Evolutionary conservation across 2,329 filamentous ascomycete genomes (phyloP).

Genomic region (Huntiella bhutanensis): DNA sequence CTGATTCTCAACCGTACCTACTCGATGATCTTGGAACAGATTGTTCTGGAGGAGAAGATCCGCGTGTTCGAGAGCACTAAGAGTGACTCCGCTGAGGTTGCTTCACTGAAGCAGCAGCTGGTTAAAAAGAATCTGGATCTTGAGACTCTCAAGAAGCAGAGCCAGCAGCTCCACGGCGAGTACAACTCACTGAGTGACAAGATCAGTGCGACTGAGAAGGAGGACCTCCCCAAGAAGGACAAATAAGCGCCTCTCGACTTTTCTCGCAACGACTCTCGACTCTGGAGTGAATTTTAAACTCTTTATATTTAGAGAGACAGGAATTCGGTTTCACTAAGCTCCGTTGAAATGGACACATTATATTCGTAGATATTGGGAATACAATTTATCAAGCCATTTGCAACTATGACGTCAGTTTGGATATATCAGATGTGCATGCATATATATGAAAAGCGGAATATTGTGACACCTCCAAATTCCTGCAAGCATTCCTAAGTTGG

Average conservation of each 20-base stretch:
- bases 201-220: constrained; percentile 40
- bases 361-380: no score
- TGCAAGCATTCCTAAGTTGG: no score
- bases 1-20: constrained; percentile 98
- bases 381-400: no score
- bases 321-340: no score
- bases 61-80: constrained; percentile 55
- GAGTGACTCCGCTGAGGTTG: constrained; percentile 50
- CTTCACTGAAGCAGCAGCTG: constrained; percentile 48
- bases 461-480: no score
- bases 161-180: constrained; percentile 61
- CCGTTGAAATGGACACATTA: no score
- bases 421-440: no score
- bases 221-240: constrained; percentile 38
- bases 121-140: constrained; percentile 68
- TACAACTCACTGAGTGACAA: constrained; percentile 76
- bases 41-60: constrained; percentile 80
- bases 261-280: no score
- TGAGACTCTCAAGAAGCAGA: constrained; percentile 81
- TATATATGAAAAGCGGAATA: no score
- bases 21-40: constrained; percentile 83
- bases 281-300: no score
- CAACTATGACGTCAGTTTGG: no score
- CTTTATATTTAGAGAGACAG: no score
- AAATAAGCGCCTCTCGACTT: constrained; percentile 19